phyloP scores from a whole-genome alignment of 2,329 filamentous ascomycete genomes.

The Xylariaceae sp. region DNA sequence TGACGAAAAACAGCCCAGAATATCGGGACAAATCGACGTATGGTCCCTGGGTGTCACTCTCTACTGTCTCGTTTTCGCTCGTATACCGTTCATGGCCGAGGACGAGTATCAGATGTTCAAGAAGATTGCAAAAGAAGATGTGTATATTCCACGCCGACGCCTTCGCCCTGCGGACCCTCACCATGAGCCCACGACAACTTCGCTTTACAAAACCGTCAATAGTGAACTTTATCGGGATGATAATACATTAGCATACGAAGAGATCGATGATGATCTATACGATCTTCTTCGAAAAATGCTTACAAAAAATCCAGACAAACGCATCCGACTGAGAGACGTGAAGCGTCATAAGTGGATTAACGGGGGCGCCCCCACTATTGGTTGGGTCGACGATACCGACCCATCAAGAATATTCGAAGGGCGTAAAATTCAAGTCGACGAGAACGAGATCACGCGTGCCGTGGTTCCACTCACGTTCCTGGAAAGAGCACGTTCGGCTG shows the following conservation, averaged over 20 bases:
- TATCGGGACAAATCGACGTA: conserved; percentile 92
- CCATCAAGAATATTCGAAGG: conserved; percentile 74
- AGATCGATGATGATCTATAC: conserved; percentile 74
- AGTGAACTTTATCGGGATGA: conserved; percentile 70
- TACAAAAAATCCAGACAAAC: conserved; percentile 82
- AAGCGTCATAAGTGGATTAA: conserved; percentile 94
- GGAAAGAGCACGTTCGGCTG: conserved; percentile 76
- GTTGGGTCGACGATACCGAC: conserved; percentile 94
- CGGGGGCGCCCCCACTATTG: conserved; percentile 63
- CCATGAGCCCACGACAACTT: conserved; percentile 53
- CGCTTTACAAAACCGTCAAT: conserved; percentile 56
- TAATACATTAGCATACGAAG: conserved; percentile 79
- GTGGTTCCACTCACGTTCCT: conserved; percentile 87
- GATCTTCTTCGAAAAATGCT: conserved; percentile 79
- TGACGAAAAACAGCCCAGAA: conserved; percentile 66
- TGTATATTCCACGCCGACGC: conserved; percentile 79
- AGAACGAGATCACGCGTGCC: conserved; percentile 82
- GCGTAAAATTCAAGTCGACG: conserved; percentile 87
- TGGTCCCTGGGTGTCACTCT: conserved; percentile 97
- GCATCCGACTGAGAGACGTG: conserved; percentile 86
- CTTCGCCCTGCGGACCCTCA: conserved; percentile 71
- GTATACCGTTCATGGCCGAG: conserved; percentile 88
- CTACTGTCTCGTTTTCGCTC: conserved; percentile 91
- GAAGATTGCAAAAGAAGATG: conserved; percentile 87
- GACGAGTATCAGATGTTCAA: conserved; percentile 91